Conservation (phyloP, 2,329 filamentous ascomycete species). For the Cladophialophora chaetospira region DNA sequence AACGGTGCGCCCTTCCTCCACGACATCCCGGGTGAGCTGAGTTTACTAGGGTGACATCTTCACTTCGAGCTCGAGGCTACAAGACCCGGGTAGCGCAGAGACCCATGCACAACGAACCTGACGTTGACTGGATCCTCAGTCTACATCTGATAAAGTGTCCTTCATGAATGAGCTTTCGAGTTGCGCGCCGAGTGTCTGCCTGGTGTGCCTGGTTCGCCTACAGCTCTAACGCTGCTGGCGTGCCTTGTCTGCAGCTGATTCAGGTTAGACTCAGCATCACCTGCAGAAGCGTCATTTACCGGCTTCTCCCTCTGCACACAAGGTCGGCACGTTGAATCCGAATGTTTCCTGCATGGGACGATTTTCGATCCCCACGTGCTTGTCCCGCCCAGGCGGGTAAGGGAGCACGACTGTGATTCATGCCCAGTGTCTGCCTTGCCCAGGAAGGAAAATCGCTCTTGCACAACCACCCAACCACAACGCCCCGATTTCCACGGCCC, state of each 20-base stretch:
- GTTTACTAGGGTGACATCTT: background rate
- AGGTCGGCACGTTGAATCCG: slow-evolving; percentile 8
- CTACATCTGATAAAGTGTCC: background rate
- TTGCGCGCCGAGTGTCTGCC: slow-evolving; percentile 18
- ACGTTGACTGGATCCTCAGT: background rate
- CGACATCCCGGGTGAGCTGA: background rate
- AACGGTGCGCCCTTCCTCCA: background rate
- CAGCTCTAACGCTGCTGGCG: background rate
- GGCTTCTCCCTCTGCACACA: background rate
- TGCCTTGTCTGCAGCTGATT: slow-evolving; percentile 7
- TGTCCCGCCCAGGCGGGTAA: background rate
- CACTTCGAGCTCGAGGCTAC: background rate
- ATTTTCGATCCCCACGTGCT: slow-evolving; percentile 8
- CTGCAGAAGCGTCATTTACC: slow-evolving; percentile 1
- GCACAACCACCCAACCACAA: background rate
- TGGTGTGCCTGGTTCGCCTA: slow-evolving; percentile 13
- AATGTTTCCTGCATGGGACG: slow-evolving; percentile 12
- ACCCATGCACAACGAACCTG: slow-evolving; percentile 1
- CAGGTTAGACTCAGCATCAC: slow-evolving; percentile 2
- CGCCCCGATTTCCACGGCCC: background rate
- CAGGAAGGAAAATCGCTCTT: slow-evolving; percentile 14
- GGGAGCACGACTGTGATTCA: background rate
- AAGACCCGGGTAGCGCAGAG: background rate
- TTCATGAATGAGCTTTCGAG: background rate
- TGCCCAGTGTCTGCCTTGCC: slow-evolving; percentile 13